These are phyloP conservation scores for Tetrastigma voinierianum DNA, from an alignment of 164 flowering plant species.

Conservation along the genomic window DNA sequence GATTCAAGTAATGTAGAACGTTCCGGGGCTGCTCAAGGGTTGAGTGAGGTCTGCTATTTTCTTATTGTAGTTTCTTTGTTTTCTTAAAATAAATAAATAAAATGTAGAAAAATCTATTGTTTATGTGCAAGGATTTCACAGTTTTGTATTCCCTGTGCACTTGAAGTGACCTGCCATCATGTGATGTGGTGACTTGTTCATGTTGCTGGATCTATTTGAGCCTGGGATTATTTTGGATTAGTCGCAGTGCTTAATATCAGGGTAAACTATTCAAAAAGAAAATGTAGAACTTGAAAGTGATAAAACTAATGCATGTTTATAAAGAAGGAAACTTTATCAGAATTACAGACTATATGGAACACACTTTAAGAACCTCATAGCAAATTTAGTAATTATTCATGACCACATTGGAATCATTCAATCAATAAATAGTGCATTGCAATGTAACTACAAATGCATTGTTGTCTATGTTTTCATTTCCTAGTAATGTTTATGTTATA, in stretches of 20 bases:
- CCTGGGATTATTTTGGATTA: not conserved
- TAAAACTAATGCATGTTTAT: not conserved
- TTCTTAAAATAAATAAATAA: not conserved
- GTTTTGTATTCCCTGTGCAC: too few relatives aligned
- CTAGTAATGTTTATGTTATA: too few relatives aligned
- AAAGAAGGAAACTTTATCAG: too few relatives aligned
- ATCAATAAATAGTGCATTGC: not conserved
- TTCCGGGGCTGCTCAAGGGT: conserved; percentile 99
- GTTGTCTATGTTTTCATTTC: too few relatives aligned
- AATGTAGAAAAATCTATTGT: too few relatives aligned
- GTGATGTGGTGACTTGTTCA: not conserved
- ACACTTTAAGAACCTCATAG: not conserved
- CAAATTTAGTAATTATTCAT: not conserved
- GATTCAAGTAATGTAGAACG: conserved; percentile 97
- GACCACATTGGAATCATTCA: not conserved
- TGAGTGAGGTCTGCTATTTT: conserved; percentile 79
- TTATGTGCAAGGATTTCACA: too few relatives aligned
- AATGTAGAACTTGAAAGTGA: not conserved
- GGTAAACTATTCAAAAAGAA: not conserved
- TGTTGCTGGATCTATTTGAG: not conserved
- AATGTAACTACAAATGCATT: too few relatives aligned
- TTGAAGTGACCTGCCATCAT: too few relatives aligned
- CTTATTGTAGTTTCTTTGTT: not conserved
- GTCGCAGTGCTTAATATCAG: not conserved
- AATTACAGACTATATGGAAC: too few relatives aligned